These are phyloP conservation scores for Penicillium egyptiacum DNA, from an alignment of 495 filamentous ascomycete genomes.

Conservation along the genomic window DNA sequence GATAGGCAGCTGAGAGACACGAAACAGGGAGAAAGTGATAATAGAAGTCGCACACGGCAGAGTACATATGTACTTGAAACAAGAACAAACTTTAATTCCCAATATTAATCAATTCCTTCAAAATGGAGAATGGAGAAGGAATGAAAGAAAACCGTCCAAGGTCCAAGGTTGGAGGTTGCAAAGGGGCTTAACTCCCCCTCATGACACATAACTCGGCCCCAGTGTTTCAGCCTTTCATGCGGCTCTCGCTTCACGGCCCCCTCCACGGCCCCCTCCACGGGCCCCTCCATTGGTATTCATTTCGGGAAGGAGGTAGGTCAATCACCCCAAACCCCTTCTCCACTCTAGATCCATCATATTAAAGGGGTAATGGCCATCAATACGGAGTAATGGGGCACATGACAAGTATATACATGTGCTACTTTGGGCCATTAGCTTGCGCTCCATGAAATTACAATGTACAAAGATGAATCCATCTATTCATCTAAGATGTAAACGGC, in stretches of 20 bases:
- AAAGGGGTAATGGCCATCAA: background rate
- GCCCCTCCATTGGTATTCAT: background rate
- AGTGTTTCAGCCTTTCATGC: slow-evolving; percentile 31
- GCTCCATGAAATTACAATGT: background rate
- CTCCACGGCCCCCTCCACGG: too few species aligned
- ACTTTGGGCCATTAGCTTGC: background rate
- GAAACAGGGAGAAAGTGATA: slow-evolving; percentile 2
- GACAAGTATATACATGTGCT: background rate
- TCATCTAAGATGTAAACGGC: background rate
- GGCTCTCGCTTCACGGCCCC: slow-evolving; percentile 20
- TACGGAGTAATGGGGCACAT: background rate
- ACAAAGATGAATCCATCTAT: background rate
- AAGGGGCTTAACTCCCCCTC: slow-evolving; percentile 1
- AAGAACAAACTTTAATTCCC: background rate
- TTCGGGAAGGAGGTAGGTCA: background rate
- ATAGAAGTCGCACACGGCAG: slow-evolving; percentile 5
- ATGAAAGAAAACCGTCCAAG: background rate
- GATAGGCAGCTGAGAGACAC: background rate
- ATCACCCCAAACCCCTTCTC: slow-evolving; percentile 5
- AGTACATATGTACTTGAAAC: too few species aligned
- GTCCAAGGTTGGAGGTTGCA: too few species aligned
- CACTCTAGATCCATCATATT: background rate
- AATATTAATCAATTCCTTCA: slow-evolving; percentile 1
- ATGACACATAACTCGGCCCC: slow-evolving; percentile 15
- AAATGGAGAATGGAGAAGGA: slow-evolving; percentile 8